Conservation (phyloP, 169 alveolate species). For the Plasmodium gonderi region DNA sequence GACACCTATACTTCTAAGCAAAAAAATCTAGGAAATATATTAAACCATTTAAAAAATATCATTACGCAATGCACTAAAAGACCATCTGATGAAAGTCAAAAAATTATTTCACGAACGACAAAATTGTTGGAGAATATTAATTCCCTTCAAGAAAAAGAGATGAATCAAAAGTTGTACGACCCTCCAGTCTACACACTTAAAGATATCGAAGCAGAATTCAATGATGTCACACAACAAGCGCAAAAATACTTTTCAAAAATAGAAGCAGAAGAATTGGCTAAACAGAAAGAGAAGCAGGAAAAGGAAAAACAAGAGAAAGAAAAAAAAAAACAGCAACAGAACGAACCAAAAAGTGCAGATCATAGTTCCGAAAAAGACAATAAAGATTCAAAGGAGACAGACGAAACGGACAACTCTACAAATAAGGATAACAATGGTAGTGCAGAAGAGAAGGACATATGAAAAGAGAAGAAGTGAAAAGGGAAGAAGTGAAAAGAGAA, state of each 20-base stretch:
- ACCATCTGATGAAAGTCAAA: slow-evolving; percentile 77
- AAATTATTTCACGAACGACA: slow-evolving; percentile 54
- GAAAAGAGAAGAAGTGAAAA: neutral
- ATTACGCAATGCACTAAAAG: slow-evolving; percentile 77
- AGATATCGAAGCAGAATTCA: slow-evolving; percentile 76
- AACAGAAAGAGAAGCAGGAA: slow-evolving; percentile 52
- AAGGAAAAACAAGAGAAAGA: slow-evolving; percentile 65
- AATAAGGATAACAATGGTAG: slow-evolving; percentile 16
- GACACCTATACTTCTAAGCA: slow-evolving; percentile 76
- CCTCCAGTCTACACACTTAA: slow-evolving; percentile 77
- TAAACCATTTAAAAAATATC: slow-evolving; percentile 59
- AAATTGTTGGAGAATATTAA: slow-evolving; percentile 10
- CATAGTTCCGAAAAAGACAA: slow-evolving; percentile 6
- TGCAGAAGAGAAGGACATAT: slow-evolving; percentile 28
- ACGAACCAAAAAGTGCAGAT: slow-evolving; percentile 2
- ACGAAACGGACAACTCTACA: slow-evolving; percentile 27
- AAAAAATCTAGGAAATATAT: slow-evolving; percentile 73
- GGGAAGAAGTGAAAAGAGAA: neutral
- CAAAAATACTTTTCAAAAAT: slow-evolving; percentile 67
- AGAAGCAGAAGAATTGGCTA: slow-evolving; percentile 73
- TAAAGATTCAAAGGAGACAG: slow-evolving; percentile 13
- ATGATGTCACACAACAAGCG: slow-evolving; percentile 75
- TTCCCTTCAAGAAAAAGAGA: slow-evolving; percentile 73
- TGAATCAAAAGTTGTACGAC: slow-evolving; percentile 58
- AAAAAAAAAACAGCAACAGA: slow-evolving; percentile 27